Percentiles rank a stretch among this genome's conserved stretches.
Conservation (phyloP, 805 yeast species). For the Lipomyces starkeyi region DNA sequence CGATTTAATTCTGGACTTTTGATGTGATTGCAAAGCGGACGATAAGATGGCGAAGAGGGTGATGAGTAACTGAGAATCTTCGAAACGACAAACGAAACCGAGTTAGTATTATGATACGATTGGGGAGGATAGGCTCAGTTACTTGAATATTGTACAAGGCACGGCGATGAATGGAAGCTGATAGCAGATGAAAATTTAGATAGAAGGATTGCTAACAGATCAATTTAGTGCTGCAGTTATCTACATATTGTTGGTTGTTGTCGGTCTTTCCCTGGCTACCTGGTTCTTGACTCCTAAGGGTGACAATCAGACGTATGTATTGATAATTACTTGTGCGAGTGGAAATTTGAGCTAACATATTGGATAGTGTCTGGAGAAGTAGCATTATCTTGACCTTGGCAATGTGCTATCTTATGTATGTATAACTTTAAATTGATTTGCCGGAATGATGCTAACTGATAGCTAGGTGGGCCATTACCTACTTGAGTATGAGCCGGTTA, state of each 20-base stretch:
- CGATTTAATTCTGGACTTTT: not conserved
- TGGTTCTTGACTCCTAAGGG: conserved; percentile 42
- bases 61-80: not conserved
- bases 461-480: conserved; percentile 75
- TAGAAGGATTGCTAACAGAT: not conserved
- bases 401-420: conserved; percentile 70
- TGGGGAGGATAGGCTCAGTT: not conserved
- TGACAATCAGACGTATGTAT: conserved; percentile 39
- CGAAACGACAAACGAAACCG: not conserved
- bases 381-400: conserved; percentile 66
- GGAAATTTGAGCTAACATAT: not conserved
- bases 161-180: not conserved
- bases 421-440: not conserved
- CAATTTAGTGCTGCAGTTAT: conserved; percentile 34
- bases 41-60: not conserved
- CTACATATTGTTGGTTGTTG: conserved; percentile 37
- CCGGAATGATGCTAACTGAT: not conserved
- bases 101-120: not conserved
- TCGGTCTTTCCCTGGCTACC: conserved; percentile 36
- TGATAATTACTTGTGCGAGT: not conserved
- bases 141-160: not conserved
- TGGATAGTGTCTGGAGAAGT: conserved; percentile 57
- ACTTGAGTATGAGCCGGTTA: conserved; percentile 53
- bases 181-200: not conserved
- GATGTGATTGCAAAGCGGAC: too few relatives aligned